phyloP scores from a whole-genome alignment of 345 rosid species.

The Noccaea caerulescens region DNA sequence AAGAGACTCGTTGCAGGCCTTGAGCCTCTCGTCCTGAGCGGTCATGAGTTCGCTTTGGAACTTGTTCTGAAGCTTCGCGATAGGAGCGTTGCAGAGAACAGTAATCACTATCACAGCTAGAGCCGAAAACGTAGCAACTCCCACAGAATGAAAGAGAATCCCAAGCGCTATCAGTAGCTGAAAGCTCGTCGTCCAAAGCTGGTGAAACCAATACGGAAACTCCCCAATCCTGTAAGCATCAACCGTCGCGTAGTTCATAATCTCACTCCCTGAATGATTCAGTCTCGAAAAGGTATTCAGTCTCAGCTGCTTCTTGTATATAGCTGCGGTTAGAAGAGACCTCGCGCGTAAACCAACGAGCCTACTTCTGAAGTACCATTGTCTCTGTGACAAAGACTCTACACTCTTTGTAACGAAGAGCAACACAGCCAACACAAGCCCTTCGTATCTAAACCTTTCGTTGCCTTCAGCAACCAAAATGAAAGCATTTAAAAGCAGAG shows the following conservation, averaged over 20 bases:
- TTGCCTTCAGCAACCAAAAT: conserved; percentile 90
- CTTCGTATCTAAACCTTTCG: conserved; percentile 67
- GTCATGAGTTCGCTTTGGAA: conserved; percentile 81
- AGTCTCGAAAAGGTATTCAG: conserved; percentile 73
- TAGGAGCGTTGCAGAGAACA: conserved; percentile 80
- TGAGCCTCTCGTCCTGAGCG: conserved; percentile 79
- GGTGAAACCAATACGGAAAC: conserved; percentile 95
- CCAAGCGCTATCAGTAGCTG: conserved; percentile 76
- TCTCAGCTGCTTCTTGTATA: conserved; percentile 82
- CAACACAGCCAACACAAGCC: conserved; percentile 62
- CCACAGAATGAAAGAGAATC: conserved; percentile 81
- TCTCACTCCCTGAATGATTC: conserved; percentile 86
- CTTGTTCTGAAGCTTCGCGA: conserved; percentile 90
- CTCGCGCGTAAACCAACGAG: conserved; percentile 75
- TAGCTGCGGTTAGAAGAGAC: conserved; percentile 78
- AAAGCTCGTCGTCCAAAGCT: conserved; percentile 88
- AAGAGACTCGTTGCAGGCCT: conserved; percentile 81
- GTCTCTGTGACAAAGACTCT: conserved; percentile 89
- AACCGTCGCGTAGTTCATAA: conserved; percentile 87
- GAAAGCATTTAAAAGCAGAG: conserved; percentile 82
- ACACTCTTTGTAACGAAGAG: conserved; percentile 65
- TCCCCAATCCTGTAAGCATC: conserved; percentile 97
- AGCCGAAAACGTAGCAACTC: conserved; percentile 85
- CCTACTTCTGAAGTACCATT: conserved; percentile 90
- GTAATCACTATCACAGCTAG: conserved; percentile 72